Evolutionary conservation across 1,139 yeast species (phyloP), one percentile per base, ranked within the genome.

Genomic region (Entelexis sorbosivorans): DNA sequence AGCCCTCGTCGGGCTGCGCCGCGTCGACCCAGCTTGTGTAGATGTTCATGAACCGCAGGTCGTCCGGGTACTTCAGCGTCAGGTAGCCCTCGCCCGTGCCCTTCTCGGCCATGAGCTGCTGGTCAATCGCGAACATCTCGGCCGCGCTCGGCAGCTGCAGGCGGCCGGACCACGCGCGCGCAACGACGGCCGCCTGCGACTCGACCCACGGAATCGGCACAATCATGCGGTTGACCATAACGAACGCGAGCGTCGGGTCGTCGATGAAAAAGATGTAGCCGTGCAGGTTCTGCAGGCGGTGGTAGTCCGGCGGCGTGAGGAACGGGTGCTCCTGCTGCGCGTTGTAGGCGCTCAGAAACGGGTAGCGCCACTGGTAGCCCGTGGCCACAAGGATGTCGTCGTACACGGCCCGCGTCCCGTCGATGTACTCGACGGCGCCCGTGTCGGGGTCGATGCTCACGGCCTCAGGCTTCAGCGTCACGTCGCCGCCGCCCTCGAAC

Each of bases 141-240:
- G 66, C 68, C 10, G 64, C 55, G 0, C 68, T 40, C 0, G 83
- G 82, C 3, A 78, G 62, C 6, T 58, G 47, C 13, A 78, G 61
- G 38, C 73, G 66, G 1, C 76, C 76, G 6, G 71, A 64, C 70
- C 78, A 79, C 5, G 78, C 73, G 56, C 82, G 71, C 8, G 79
- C 76, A 34, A 79, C 65, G 60, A 76, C 71, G 4, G 77, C 71
- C 1, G 77, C 81, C 60, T 79, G 85, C 8, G 77, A 65, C 60
- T 81, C 86, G 3, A 81, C 72, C 4, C 74, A 63, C 44, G 81
- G 75, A 56, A 81, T 76, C 1, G 86, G 84, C n/a, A 80, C 69
- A 20, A 78, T 74, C 55, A 71, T 70, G 53, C 75, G 69, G 9
- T 79, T 75, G 51, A 77, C 66, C 4, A 79, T 76, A 24, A 77